These are phyloP conservation scores for Candida corydali DNA, from an alignment of 805 yeast species.

Conservation along the genomic window DNA sequence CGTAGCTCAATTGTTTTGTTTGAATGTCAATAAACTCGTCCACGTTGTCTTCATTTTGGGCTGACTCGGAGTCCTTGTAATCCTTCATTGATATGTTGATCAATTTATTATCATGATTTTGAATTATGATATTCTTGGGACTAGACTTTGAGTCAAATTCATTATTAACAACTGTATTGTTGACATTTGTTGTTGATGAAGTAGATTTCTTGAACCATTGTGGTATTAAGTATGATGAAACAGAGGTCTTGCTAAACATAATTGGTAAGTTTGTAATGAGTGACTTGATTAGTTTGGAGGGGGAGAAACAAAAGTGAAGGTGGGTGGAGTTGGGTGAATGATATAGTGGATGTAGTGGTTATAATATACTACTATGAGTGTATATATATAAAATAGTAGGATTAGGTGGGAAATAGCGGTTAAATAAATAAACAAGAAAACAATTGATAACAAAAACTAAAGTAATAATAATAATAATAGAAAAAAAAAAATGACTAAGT, in stretches of 20 bases:
- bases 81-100: conserved; percentile 34
- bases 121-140: conserved; percentile 27
- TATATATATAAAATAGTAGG: too few relatives aligned
- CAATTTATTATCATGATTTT: conserved; percentile 24
- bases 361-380: too few relatives aligned
- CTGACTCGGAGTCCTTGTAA: not conserved
- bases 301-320: too few relatives aligned
- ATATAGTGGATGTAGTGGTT: too few relatives aligned
- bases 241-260: conserved; percentile 15
- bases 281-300: too few relatives aligned
- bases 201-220: conserved; percentile 15
- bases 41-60: conserved; percentile 12
- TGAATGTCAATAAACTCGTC: conserved; percentile 35
- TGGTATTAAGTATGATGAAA: conserved; percentile 14
- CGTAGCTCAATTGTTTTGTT: conserved; percentile 34
- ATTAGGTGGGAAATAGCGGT: too few relatives aligned
- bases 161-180: conserved; percentile 15
- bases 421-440: too few relatives aligned
- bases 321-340: too few relatives aligned
- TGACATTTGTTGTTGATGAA: conserved; percentile 3
- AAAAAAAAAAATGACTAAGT: too few relatives aligned
- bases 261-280: not conserved
- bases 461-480: too few relatives aligned
- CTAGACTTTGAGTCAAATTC: too few relatives aligned
- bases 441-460: too few relatives aligned